phyloP scores from a whole-genome alignment of 148 eudicot species.

The Camellia granthamiana region DNA sequence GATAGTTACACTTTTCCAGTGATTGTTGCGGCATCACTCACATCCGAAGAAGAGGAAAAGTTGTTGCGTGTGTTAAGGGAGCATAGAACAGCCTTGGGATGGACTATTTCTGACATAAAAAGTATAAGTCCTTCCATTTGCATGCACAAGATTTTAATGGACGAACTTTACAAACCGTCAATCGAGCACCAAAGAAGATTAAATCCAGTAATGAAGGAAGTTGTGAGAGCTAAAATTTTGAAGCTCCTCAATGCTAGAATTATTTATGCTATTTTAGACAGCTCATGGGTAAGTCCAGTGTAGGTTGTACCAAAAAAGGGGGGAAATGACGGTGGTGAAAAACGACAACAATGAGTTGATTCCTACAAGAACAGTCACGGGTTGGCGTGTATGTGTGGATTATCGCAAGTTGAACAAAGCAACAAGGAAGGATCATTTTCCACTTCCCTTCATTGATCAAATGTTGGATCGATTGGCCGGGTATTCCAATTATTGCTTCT shows the following conservation, averaged over 20 bases:
- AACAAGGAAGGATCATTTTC: neutral
- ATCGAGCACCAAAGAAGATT: neutral
- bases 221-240: neutral
- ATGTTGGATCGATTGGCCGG: neutral
- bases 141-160: neutral
- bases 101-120: neutral
- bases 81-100: neutral
- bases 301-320: neutral
- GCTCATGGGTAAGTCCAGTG: neutral
- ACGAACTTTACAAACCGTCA: neutral
- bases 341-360: neutral
- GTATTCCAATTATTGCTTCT: neutral
- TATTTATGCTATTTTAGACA: neutral
- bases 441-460: no score
- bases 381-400: neutral
- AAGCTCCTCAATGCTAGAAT: neutral
- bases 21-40: no score
- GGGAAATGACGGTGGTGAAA: neutral
- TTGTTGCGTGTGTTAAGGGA: no score
- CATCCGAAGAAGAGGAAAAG: no score
- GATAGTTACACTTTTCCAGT: no score
- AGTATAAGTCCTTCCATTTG: neutral
- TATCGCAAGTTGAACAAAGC: neutral
- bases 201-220: neutral
- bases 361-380: neutral